These are phyloP conservation scores for Penicillium sp. DNA, from an alignment of 2,329 filamentous ascomycete genomes.

Conservation along the genomic window DNA sequence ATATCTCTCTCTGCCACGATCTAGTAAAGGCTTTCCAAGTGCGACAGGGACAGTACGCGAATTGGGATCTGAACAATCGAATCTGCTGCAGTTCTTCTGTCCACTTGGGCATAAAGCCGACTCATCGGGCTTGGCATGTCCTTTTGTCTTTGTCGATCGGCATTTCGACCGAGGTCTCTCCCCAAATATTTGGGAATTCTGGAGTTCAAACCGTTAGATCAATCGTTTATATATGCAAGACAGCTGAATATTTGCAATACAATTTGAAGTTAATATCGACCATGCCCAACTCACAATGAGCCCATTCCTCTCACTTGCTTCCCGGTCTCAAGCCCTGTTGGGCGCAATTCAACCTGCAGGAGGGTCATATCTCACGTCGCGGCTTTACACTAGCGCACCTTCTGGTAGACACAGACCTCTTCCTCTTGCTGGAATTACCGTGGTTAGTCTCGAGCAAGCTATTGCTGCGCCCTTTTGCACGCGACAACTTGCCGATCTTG, in stretches of 20 bases:
- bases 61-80: no score
- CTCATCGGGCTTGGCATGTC: not conserved
- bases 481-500: constrained; percentile 54
- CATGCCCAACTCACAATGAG: not conserved
- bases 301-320: not conserved
- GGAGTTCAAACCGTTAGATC: not conserved
- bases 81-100: not conserved
- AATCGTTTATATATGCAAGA: not conserved
- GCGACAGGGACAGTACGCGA: no score
- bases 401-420: constrained; percentile 10
- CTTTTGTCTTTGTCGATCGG: not conserved
- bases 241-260: not conserved
- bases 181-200: not conserved
- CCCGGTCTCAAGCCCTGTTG: not conserved
- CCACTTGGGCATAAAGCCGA: constrained; percentile 3
- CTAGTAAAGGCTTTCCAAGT: no score
- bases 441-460: constrained; percentile 55
- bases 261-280: not conserved
- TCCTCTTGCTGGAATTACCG: constrained; percentile 48
- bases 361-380: not conserved
- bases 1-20: no score
- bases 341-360: not conserved
- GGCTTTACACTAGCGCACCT: constrained; percentile 5
- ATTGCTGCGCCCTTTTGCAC: constrained; percentile 57
- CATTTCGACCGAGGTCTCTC: not conserved